These are phyloP conservation scores for Hemisphaericaspora lyxosophila DNA, from an alignment of 1,139 yeast genomes.

Conservation along the genomic window DNA sequence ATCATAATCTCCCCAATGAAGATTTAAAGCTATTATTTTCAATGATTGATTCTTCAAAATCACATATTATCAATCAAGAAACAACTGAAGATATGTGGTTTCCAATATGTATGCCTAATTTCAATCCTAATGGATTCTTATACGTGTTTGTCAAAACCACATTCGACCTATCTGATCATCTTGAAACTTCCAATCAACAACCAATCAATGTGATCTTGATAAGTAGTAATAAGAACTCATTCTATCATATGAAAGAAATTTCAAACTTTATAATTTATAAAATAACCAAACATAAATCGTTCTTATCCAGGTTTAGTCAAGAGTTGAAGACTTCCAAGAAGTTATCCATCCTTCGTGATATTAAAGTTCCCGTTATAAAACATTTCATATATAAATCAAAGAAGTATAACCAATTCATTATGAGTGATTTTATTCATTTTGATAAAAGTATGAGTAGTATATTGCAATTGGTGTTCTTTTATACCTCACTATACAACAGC, in stretches of 20 bases:
- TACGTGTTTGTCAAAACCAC: slow-evolving; percentile 74
- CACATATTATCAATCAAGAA: slow-evolving; percentile 14
- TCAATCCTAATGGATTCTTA: slow-evolving; percentile 83
- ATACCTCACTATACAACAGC: slow-evolving; percentile 29
- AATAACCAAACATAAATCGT: slow-evolving; percentile 34
- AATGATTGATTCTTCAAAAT: slow-evolving; percentile 24
- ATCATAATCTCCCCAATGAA: slow-evolving; percentile 30
- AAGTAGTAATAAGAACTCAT: slow-evolving; percentile 81
- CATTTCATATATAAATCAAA: slow-evolving; percentile 83
- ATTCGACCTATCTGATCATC: slow-evolving; percentile 33
- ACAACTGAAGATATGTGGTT: slow-evolving; percentile 79
- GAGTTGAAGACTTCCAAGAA: slow-evolving; percentile 24
- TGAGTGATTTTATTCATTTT: slow-evolving; percentile 27
- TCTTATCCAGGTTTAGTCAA: slow-evolving; percentile 36
- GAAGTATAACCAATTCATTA: slow-evolving; percentile 40
- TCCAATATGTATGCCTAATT: slow-evolving; percentile 89
- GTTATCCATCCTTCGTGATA: slow-evolving; percentile 36
- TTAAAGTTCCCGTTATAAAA: slow-evolving; percentile 58
- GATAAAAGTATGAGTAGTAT: slow-evolving; percentile 14
- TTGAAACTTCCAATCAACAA: slow-evolving; percentile 19
- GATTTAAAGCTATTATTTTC: slow-evolving; percentile 34
- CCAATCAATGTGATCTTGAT: slow-evolving; percentile 66
- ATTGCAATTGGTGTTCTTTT: slow-evolving; percentile 32
- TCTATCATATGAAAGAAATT: slow-evolving; percentile 67
- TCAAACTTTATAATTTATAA: slow-evolving; percentile 53